These are phyloP conservation scores for Seiridium cupressi DNA, from an alignment of 2,329 filamentous ascomycete species.

Conservation along the genomic window DNA sequence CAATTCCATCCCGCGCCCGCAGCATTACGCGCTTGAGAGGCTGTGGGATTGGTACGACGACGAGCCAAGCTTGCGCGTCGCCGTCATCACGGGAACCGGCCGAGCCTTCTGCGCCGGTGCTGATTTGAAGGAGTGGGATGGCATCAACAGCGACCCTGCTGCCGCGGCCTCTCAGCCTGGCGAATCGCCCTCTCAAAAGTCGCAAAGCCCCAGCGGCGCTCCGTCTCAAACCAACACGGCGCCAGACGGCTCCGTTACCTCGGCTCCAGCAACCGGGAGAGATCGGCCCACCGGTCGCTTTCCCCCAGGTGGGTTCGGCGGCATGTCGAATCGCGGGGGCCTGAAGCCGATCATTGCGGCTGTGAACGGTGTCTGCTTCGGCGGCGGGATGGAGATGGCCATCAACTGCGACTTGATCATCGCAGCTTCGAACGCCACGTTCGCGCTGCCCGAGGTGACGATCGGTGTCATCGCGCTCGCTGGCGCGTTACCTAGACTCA, in stretches of 20 bases:
- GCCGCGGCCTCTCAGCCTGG: too few relatives aligned
- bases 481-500: constrained; percentile 67
- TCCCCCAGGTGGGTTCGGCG: constrained; percentile 58
- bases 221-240: not conserved
- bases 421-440: constrained; percentile 55
- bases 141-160: constrained; percentile 30
- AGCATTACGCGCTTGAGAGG: constrained; percentile 46
- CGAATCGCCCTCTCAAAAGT: not conserved
- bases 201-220: not conserved
- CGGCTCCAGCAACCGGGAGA: not conserved
- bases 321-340: constrained; percentile 62
- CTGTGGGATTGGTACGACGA: constrained; percentile 61
- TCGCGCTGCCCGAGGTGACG: constrained; percentile 70
- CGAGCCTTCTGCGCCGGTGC: constrained; percentile 68
- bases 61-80: constrained; percentile 60
- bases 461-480: constrained; percentile 70
- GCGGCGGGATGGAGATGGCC: constrained; percentile 75
- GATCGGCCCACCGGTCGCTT: constrained; percentile 21
- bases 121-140: constrained; percentile 65
- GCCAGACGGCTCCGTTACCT: not conserved
- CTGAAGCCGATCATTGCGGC: constrained; percentile 76
- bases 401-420: constrained; percentile 72
- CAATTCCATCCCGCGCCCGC: constrained; percentile 52
- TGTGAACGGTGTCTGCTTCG: constrained; percentile 72
- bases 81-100: constrained; percentile 61